Evolutionary conservation across 176 grass and related monocot species (phyloP).

Genomic region (Rhynchospora breviuscula): DNA sequence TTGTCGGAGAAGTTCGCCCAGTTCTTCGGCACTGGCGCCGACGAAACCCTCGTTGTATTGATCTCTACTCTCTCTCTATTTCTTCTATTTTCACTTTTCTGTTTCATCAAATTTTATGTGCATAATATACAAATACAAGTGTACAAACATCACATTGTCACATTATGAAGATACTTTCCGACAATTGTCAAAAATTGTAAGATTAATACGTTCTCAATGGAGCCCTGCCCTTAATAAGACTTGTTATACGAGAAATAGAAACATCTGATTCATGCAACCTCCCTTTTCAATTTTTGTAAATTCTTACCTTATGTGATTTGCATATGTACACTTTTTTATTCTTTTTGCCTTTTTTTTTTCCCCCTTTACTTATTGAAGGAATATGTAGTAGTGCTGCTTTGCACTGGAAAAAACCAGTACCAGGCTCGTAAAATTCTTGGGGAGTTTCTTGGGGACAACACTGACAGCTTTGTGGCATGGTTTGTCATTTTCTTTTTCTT

Average conservation of each 20-base stretch:
- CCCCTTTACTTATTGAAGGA: constrained; percentile 42
- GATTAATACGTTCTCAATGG: neutral
- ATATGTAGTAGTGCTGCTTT: constrained; percentile 79
- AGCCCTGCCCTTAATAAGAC: neutral
- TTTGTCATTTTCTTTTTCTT: constrained; percentile 12
- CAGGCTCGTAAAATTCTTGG: constrained; percentile 72
- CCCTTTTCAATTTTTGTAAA: neutral
- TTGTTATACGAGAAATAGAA: neutral
- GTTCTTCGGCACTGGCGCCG: neutral
- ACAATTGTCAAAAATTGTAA: neutral
- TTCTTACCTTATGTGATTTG: neutral
- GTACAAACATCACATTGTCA: neutral
- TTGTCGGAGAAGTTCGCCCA: constrained; percentile 1
- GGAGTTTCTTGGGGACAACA: constrained; percentile 78
- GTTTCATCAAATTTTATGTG: neutral
- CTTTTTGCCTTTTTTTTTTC: constrained; percentile 25
- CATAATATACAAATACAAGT: neutral
- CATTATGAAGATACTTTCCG: neutral
- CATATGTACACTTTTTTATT: neutral
- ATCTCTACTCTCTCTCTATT: neutral
- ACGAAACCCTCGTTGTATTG: constrained; percentile 16
- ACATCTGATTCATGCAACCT: neutral
- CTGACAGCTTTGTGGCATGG: constrained; percentile 74
- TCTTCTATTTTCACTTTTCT: neutral
- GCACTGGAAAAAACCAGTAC: constrained; percentile 84